Percentiles rank a stretch among this genome's conserved stretches.
These are phyloP conservation scores for Diaporthe longicolla DNA, from an alignment of 2,329 filamentous ascomycete genomes.

Conservation along the genomic window DNA sequence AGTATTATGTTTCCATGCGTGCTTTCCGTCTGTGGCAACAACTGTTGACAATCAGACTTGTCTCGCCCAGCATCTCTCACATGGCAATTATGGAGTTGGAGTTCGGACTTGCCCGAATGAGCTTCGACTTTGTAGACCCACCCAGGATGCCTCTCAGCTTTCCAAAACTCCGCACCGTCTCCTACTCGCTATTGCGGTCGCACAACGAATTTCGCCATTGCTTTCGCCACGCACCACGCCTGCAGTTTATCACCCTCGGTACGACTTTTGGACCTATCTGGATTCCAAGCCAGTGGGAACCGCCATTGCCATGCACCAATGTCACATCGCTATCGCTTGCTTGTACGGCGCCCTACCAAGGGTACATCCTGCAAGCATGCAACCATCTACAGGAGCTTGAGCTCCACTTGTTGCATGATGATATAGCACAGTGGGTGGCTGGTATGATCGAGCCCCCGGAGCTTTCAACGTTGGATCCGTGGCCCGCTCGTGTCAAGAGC, in stretches of 20 bases:
- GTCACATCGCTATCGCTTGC: background rate
- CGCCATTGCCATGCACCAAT: background rate
- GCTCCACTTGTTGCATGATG: background rate
- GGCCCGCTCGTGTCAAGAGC: background rate
- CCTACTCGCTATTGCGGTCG: background rate
- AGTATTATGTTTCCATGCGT: background rate
- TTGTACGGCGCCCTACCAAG: background rate
- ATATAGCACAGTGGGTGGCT: background rate
- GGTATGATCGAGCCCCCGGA: too few relatives aligned
- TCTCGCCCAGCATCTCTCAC: background rate
- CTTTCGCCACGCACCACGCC: background rate
- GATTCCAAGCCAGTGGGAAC: background rate
- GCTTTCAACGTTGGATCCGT: background rate
- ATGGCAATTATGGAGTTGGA: background rate
- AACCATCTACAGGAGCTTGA: background rate
- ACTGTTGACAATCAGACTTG: background rate
- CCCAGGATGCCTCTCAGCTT: background rate
- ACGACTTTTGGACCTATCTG: background rate
- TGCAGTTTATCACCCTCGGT: background rate
- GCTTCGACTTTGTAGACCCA: background rate
- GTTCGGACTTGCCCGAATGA: too few relatives aligned
- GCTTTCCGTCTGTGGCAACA: background rate
- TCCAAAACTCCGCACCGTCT: background rate
- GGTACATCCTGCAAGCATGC: background rate
- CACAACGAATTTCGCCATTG: background rate